Evolutionary conservation across 2,329 filamentous ascomycete species (phyloP).

Genomic region (Aspergillus persii): DNA sequence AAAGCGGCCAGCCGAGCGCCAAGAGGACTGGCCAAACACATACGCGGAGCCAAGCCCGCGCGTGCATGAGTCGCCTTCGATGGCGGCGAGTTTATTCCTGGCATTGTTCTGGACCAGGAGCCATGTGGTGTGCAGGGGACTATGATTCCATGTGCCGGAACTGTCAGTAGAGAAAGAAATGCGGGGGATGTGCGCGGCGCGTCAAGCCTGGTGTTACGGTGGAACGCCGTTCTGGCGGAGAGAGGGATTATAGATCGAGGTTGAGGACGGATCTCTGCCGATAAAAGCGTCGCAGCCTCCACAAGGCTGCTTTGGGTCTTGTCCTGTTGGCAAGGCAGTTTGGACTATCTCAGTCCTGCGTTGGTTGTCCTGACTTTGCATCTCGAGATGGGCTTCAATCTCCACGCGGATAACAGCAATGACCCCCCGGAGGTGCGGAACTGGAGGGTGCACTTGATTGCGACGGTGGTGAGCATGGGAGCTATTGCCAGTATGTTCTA

Average conservation of each 20-base stretch:
- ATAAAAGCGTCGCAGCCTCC: background rate
- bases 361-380: background rate
- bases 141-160: background rate
- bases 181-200: background rate
- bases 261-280: background rate
- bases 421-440: constrained; percentile 11
- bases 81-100: background rate
- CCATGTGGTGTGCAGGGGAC: background rate
- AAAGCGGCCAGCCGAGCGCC: background rate
- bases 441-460: constrained; percentile 11
- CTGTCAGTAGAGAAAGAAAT: background rate
- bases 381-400: constrained; percentile 12
- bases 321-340: background rate
- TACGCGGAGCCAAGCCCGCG: constrained; percentile 8
- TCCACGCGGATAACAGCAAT: constrained; percentile 12
- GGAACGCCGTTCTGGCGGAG: background rate
- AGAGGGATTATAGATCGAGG: background rate
- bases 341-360: background rate
- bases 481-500: constrained; percentile 6
- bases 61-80: background rate
- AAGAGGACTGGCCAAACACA: background rate
- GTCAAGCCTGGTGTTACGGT: background rate
- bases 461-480: constrained; percentile 9
- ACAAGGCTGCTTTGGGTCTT: background rate
- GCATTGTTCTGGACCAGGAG: background rate